phyloP scores from a whole-genome alignment of 139 green algal species.

The Chlamydomonas incerta region DNA sequence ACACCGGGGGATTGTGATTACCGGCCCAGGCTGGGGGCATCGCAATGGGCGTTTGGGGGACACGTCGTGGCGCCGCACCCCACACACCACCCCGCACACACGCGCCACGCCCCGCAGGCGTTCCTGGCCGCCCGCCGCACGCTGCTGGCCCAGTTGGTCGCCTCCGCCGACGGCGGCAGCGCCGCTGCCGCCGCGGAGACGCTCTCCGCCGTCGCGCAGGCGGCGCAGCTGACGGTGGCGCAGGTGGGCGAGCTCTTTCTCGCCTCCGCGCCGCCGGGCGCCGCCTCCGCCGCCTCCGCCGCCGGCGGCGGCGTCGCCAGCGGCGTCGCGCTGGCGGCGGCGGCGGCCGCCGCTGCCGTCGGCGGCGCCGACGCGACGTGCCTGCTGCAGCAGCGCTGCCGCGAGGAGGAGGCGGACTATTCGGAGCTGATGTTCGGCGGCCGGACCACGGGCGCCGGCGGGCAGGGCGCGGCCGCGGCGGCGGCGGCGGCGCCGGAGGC shows the following conservation, averaged over 20 bases:
- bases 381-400: conserved; percentile 55
- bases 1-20: no score
- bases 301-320: conserved; percentile 21
- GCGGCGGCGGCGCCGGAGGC: conserved; percentile 37
- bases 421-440: conserved; percentile 73
- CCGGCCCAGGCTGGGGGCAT: no score
- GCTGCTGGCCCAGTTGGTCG: conserved; percentile 2
- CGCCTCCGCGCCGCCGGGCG: neutral
- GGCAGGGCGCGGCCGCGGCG: neutral
- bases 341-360: conserved; percentile 3
- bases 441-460: neutral
- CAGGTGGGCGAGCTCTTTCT: conserved; percentile 88
- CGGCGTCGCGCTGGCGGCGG: neutral
- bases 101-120: no score
- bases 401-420: conserved; percentile 61
- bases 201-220: conserved; percentile 52
- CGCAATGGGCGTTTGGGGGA: no score
- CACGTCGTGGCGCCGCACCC: no score
- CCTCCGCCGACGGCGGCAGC: neutral
- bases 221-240: conserved; percentile 63
- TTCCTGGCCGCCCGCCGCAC: conserved; percentile 21
- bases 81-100: no score
- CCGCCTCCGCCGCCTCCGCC: neutral
- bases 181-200: conserved; percentile 5
- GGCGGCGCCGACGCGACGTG: conserved; percentile 50